Conservation (phyloP, 164 flowering plant genomes). For the Magnolia sinica region DNA sequence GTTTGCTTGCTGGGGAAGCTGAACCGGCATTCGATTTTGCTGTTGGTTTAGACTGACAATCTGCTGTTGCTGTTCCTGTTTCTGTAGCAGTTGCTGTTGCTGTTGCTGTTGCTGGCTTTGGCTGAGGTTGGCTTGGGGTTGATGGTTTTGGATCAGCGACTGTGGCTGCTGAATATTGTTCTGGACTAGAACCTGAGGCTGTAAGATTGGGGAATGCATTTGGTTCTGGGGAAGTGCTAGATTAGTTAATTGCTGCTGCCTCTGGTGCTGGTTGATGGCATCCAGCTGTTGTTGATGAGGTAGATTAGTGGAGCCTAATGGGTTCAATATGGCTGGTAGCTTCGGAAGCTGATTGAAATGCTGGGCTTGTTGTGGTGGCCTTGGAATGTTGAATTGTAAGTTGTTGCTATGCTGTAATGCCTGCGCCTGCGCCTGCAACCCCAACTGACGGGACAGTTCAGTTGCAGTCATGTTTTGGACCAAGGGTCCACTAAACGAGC, state of each 20-base stretch:
- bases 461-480: slow-evolving; percentile 47
- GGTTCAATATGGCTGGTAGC: slow-evolving; percentile 39
- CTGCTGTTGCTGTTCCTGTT: slow-evolving; percentile 24
- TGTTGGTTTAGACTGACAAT: slow-evolving; percentile 37
- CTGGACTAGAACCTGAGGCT: slow-evolving; percentile 47
- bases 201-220: slow-evolving; percentile 51
- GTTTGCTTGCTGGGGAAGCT: slow-evolving; percentile 37
- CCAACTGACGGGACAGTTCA: slow-evolving; percentile 70
- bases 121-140: slow-evolving; percentile 46
- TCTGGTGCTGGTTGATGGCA: slow-evolving; percentile 49
- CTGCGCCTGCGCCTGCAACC: slow-evolving; percentile 59
- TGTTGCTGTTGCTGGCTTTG: slow-evolving; percentile 32
- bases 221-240: slow-evolving; percentile 48
- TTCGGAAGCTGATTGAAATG: slow-evolving; percentile 28
- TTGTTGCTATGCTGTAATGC: slow-evolving; percentile 45
- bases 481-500: slow-evolving; percentile 42
- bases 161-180: slow-evolving; percentile 40
- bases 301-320: slow-evolving; percentile 41
- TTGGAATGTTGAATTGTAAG: slow-evolving; percentile 52
- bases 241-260: slow-evolving; percentile 41
- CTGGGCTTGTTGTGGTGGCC: slow-evolving; percentile 52
- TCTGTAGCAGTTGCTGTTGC: slow-evolving; percentile 9
- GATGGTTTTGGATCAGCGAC: slow-evolving; percentile 49
- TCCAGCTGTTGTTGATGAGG: slow-evolving; percentile 57
- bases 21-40: slow-evolving; percentile 35